These are phyloP conservation scores for Colletotrichum liriopes DNA, from an alignment of 2,329 filamentous ascomycete species.

Conservation along the genomic window DNA sequence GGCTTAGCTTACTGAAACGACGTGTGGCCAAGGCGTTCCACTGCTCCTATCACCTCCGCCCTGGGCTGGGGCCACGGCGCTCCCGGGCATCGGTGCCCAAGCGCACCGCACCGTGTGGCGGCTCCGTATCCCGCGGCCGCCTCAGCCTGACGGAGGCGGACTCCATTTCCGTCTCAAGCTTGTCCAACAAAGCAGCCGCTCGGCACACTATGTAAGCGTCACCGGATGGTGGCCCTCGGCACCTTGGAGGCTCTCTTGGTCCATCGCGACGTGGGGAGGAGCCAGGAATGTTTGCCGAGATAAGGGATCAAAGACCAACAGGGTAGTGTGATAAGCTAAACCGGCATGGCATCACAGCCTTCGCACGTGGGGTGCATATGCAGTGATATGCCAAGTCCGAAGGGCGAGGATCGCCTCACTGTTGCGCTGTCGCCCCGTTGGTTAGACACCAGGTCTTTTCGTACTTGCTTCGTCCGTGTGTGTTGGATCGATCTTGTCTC, in stretches of 20 bases:
- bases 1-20: constrained; percentile 37
- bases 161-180: neutral
- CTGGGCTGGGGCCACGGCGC: constrained; percentile 25
- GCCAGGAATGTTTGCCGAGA: constrained; percentile 16
- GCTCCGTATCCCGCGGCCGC: constrained; percentile 19
- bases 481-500: constrained; percentile 18
- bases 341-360: constrained; percentile 13
- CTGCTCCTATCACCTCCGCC: constrained; percentile 39
- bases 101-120: constrained; percentile 27
- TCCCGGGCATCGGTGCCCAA: constrained; percentile 31
- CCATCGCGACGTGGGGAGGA: neutral
- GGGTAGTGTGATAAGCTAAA: constrained; percentile 22
- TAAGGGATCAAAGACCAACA: constrained; percentile 23
- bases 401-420: constrained; percentile 14
- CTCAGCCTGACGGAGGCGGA: neutral
- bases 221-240: constrained; percentile 1
- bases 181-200: constrained; percentile 14
- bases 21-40: constrained; percentile 36
- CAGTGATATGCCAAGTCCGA: constrained; percentile 18
- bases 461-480: neutral
- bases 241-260: constrained; percentile 15
- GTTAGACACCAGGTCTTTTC: neutral
- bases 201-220: neutral
- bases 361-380: constrained; percentile 37
- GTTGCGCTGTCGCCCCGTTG: constrained; percentile 20